These are phyloP conservation scores for Tetracladium marchalianum DNA, from an alignment of 495 filamentous ascomycete species.

Conservation along the genomic window DNA sequence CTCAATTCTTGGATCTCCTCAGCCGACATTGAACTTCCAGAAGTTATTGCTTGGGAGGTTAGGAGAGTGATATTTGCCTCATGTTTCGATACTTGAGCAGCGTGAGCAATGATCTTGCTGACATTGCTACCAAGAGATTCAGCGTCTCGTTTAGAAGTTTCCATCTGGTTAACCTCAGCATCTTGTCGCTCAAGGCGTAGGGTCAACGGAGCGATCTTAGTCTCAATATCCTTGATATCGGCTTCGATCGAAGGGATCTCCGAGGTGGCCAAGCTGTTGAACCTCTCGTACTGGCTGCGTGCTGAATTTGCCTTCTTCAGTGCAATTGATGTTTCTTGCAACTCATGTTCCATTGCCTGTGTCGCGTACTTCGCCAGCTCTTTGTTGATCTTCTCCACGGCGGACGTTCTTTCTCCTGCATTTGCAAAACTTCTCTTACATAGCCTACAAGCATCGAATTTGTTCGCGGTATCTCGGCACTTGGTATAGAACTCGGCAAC, in stretches of 20 bases:
- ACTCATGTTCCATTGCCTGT: conserved; percentile 41
- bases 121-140: conserved; percentile 70
- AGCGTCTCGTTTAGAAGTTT: conserved; percentile 59
- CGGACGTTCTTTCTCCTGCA: conserved; percentile 43
- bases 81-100: conserved; percentile 58
- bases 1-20: conserved; percentile 80
- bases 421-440: conserved; percentile 57
- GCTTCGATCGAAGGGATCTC: conserved; percentile 63
- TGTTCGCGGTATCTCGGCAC: conserved; percentile 47
- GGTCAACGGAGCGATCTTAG: conserved; percentile 49
- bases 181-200: conserved; percentile 66
- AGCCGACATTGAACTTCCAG: conserved; percentile 51
- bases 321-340: conserved; percentile 40
- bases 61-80: conserved; percentile 62
- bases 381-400: conserved; percentile 51
- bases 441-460: conserved; percentile 57
- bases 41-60: conserved; percentile 57
- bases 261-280: conserved; percentile 50
- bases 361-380: conserved; percentile 44
- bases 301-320: conserved; percentile 48
- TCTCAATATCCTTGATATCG: conserved; percentile 45
- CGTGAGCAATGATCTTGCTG: conserved; percentile 60
- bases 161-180: conserved; percentile 49
- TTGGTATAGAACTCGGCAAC: conserved; percentile 54
- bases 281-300: conserved; percentile 61